Evolutionary conservation across 495 filamentous ascomycete genomes (phyloP).

Genomic region (Penicillium tannophilum): DNA sequence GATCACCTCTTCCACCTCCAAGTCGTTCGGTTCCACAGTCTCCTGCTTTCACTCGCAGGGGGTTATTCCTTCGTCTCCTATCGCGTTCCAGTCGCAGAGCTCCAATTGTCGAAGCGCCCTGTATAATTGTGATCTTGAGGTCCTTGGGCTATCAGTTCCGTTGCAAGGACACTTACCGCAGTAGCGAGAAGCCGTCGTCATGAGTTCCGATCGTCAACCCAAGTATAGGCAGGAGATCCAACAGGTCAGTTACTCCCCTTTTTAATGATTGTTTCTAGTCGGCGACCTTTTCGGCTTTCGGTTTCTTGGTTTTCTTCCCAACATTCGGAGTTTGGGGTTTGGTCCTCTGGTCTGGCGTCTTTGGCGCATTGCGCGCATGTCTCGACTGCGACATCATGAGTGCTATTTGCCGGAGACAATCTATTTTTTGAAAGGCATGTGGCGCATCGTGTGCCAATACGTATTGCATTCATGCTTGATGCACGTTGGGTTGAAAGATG

Average conservation of each 20-base stretch:
- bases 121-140: not conserved
- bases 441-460: not conserved
- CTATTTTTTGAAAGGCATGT: not conserved
- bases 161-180: slow-evolving; percentile 1
- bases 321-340: not conserved
- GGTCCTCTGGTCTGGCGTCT: not conserved
- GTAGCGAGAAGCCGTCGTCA: slow-evolving; percentile 14
- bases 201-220: slow-evolving; percentile 56
- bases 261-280: not conserved
- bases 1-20: not conserved
- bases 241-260: slow-evolving; percentile 60
- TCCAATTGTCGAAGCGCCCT: no score
- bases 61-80: not conserved
- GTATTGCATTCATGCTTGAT: not conserved
- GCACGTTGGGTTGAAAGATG: not conserved
- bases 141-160: not conserved
- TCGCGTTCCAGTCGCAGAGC: no score
- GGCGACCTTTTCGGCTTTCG: not conserved
- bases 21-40: no score
- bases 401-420: not conserved
- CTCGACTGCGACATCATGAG: not conserved
- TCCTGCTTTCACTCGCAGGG: not conserved
- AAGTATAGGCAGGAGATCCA: slow-evolving; percentile 97
- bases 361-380: not conserved
- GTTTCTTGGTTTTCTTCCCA: slow-evolving; percentile 5